Evolutionary conservation across 495 filamentous ascomycete genomes (phyloP).

Genomic region (Neurospora tetraspora): DNA sequence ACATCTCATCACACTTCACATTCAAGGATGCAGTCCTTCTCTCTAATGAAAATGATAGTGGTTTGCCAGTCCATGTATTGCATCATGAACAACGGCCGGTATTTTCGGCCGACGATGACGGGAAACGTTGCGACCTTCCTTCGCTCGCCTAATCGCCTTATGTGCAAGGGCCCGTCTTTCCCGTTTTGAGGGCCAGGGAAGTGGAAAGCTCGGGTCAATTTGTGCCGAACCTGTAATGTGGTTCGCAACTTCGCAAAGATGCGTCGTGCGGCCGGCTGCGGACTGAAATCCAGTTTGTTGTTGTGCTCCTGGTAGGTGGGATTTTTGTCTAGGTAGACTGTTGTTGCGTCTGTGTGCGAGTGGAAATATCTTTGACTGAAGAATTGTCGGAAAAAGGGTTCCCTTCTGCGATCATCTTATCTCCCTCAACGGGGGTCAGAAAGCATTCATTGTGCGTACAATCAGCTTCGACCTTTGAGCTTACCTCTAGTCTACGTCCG

Average conservation of each 20-base stretch:
- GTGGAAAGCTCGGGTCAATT: background rate
- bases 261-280: background rate
- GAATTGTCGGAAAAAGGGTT: background rate
- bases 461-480: background rate
- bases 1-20: background rate
- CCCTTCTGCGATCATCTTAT: background rate
- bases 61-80: background rate
- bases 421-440: background rate
- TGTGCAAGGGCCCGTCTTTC: background rate
- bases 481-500: too few species aligned
- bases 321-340: background rate
- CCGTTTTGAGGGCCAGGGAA: background rate
- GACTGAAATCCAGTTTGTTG: background rate
- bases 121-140: background rate
- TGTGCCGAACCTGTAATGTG: background rate
- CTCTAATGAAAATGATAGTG: background rate
- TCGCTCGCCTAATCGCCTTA: background rate
- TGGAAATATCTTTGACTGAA: background rate
- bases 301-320: background rate
- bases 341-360: background rate
- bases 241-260: background rate
- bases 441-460: background rate
- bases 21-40: too few species aligned
- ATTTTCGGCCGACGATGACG: background rate
- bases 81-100: background rate